Base-by-base conservation (phyloP, 2,329 filamentous ascomycete species). In the Fusarium brevicatenulatum region DNA sequence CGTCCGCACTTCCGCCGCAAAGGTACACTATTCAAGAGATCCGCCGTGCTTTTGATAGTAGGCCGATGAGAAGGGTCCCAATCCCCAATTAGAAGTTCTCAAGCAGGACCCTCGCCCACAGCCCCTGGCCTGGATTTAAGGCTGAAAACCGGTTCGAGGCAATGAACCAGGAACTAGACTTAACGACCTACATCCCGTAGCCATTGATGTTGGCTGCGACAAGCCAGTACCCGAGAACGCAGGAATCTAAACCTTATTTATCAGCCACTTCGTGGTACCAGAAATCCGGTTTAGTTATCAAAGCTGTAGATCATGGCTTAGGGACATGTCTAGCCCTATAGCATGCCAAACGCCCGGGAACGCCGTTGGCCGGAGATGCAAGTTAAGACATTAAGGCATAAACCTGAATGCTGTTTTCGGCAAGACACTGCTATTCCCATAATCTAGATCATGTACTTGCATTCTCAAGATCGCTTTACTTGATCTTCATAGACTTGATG, bases 401-500 rank as follows among this genome's bases (percentile, higher is more conserved):
- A 50, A 23, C 10, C 15, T 19, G 23, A 16, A 23, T 23, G 21
- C 28, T 32, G 47, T 9, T 50, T 50, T 7, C 47, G 2, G 28
- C 9, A 9, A 23, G 5, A 5, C 2, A 23, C 7, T 18, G 5
- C 2, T 5, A 7, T 2, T 23, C 15, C 2, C 15, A 11, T 9
- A 5, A 1, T 28, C 21, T 23, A 50, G 47, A 23, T 13, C 13
- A 23, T 9, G 6, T 9, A 2, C 4, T 21, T 47, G 4, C 9
- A 30, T 16, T 21, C 12, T 47, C 2, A 9, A 23, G 7, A 10
- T 5, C 3, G 11, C 4, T 18, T 2, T 9, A 5, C 3, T 1
- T 18, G 0, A 0, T 1, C 21, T 12, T 1, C 9, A 9, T n/a
- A 2, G 19, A 8, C 8, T n/a, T 11, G 11, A 11, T 3, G 11